A percentile compares a stretch with the other conserved stretches of the same genome.
phyloP scores from a whole-genome alignment of 768 basidiomycete species.

The Grammothele lineata region DNA sequence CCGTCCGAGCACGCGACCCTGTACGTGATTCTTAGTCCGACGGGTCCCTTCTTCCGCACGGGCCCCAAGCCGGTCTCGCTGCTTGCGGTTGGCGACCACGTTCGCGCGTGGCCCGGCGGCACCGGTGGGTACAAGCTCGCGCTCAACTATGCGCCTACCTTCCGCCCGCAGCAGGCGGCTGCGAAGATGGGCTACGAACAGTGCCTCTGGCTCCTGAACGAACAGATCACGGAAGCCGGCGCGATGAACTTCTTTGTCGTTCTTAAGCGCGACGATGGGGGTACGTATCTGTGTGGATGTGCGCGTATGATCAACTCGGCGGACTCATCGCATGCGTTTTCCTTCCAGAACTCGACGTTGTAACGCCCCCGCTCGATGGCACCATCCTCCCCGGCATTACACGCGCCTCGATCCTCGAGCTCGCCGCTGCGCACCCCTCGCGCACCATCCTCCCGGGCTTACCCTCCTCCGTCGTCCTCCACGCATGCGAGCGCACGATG shows the following conservation, averaged over 20 bases:
- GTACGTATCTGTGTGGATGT: slow-evolving; percentile 51
- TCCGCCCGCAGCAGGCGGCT: slow-evolving; percentile 79
- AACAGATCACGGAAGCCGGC: slow-evolving; percentile 63
- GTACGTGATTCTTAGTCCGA: slow-evolving; percentile 58
- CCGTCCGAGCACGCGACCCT: slow-evolving; percentile 56
- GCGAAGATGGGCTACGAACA: slow-evolving; percentile 77
- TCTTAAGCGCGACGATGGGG: slow-evolving; percentile 61
- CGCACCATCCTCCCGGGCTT: slow-evolving; percentile 44
- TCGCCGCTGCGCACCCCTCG: slow-evolving; percentile 57
- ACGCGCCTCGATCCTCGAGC: slow-evolving; percentile 47
- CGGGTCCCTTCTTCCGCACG: slow-evolving; percentile 81
- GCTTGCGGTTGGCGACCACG: slow-evolving; percentile 45
- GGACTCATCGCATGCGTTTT: neutral
- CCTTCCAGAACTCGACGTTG: slow-evolving; percentile 43
- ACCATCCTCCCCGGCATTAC: slow-evolving; percentile 70
- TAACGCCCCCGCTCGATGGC: slow-evolving; percentile 63
- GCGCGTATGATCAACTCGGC: neutral
- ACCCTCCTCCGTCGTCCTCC: slow-evolving; percentile 48
- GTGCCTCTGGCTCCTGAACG: slow-evolving; percentile 86
- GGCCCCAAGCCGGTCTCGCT: slow-evolving; percentile 75
- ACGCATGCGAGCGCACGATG: slow-evolving; percentile 67
- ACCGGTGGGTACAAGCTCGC: slow-evolving; percentile 88
- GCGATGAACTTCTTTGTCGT: slow-evolving; percentile 93
- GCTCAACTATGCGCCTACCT: slow-evolving; percentile 84
- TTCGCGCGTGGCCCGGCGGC: slow-evolving; percentile 46